Evolutionary conservation across 129 eudicot genomes (phyloP).

Genomic region (Helichrysum umbraculigerum): DNA sequence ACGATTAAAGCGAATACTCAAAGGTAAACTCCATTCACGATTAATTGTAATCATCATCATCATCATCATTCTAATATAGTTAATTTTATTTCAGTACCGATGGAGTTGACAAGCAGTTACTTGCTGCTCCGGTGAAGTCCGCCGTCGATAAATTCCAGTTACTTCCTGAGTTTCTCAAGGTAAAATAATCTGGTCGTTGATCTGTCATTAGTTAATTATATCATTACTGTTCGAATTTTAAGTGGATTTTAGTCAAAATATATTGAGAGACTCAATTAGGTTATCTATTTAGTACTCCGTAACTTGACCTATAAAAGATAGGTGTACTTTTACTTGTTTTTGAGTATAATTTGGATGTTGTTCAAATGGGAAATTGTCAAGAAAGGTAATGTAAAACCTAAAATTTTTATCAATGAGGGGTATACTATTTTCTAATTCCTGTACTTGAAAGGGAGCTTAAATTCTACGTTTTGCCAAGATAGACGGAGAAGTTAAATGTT

Average conservation of each 20-base stretch:
- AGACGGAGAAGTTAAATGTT: too few species aligned
- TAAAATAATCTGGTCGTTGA: slow-evolving; percentile 2
- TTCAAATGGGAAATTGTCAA: neutral
- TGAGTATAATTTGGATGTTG: neutral
- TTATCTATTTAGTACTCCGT: neutral
- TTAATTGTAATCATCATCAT: neutral
- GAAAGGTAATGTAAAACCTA: too few species aligned
- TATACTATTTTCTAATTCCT: too few species aligned
- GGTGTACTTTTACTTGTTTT: neutral
- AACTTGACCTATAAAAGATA: neutral
- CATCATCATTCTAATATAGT: neutral
- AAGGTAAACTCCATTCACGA: neutral
- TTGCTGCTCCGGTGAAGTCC: slow-evolving; percentile 62
- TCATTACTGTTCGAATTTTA: neutral
- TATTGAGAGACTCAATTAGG: neutral
- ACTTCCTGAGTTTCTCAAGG: slow-evolving; percentile 80
- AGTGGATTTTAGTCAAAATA: neutral
- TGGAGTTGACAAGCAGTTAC: slow-evolving; percentile 45
- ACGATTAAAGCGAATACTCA: neutral
- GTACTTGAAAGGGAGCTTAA: too few species aligned
- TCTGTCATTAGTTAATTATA: neutral
- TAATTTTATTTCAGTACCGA: neutral
- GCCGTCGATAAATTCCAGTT: slow-evolving; percentile 72
- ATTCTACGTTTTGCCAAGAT: too few species aligned
- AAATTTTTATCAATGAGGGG: too few species aligned